These are phyloP conservation scores for Acorus calamus DNA, from an alignment of 106 monocot species.

Conservation along the genomic window DNA sequence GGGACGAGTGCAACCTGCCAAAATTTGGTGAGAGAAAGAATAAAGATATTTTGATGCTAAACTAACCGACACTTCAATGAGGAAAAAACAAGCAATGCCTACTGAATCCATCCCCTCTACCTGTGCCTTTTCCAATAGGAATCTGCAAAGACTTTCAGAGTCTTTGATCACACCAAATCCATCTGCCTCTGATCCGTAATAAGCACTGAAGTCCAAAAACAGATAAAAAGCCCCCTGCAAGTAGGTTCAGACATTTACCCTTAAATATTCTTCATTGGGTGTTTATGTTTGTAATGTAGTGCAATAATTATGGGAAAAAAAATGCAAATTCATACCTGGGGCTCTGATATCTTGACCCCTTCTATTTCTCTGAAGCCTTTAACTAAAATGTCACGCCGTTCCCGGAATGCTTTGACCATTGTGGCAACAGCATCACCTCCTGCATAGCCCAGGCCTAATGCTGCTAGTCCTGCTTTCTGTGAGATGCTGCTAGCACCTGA, in stretches of 20 bases:
- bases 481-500: slow-evolving; percentile 91
- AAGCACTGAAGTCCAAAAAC: slow-evolving; percentile 72
- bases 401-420: slow-evolving; percentile 79
- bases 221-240: slow-evolving; percentile 87
- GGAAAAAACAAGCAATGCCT: neutral
- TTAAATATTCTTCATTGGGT: too few relatives aligned
- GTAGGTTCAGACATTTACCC: neutral
- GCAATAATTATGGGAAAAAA: neutral
- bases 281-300: too few relatives aligned
- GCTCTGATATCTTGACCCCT: slow-evolving; percentile 75
- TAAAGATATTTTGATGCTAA: neutral
- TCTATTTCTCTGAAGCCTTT: slow-evolving; percentile 54
- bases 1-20: slow-evolving; percentile 75
- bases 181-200: slow-evolving; percentile 65
- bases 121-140: slow-evolving; percentile 68
- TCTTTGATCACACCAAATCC: slow-evolving; percentile 54
- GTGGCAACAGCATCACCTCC: slow-evolving; percentile 67
- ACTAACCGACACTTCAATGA: neutral
- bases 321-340: slow-evolving; percentile 36
- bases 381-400: slow-evolving; percentile 65
- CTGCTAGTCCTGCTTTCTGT: slow-evolving; percentile 80
- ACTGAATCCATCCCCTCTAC: slow-evolving; percentile 10
- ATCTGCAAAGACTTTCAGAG: slow-evolving; percentile 68
- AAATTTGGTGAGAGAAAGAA: neutral
- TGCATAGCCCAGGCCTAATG: slow-evolving; percentile 60